Base-by-base conservation (phyloP, 441 rosid species). In the Gossypium trilobum region DNA sequence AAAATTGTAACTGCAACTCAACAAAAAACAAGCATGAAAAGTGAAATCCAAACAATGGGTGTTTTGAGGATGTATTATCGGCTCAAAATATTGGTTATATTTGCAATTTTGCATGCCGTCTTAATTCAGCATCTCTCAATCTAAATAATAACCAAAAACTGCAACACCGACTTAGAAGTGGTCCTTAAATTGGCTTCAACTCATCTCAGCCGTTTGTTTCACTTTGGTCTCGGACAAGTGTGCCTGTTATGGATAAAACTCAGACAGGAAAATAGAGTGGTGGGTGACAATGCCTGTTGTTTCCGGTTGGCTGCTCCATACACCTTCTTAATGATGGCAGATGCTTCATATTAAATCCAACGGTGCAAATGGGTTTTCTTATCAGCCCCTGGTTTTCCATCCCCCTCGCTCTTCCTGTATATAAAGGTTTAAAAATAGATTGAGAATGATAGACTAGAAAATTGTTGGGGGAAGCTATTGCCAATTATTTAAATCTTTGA, bases 381-480 rank as follows among this genome's bases (percentile, higher is more conserved):
- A 48, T 27, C 68, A 27, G 68, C 75, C 75, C 31, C 17, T 60
- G 75, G 60, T 72, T 59, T 60, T 23, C 13, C 29, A 7, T 1
- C 66, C 25, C 22, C 13, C 29, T 31, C 36, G 36, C 36, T 31
- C 36, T 31, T 31, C 36, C 8, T 5, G 1, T 31, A 5, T 31
- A 31, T 31, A 11, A 44, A 46, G 14, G 14, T 13, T 11, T 46
- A 46, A 11, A 46, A 11, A 13, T 46, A 46, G 51, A 46, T 46
- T 13, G 51, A 46, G 51, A 46, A 46, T 2, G 14, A 46, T 46
- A 4, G 51, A n/a, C 14, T 46, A 46, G 51, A 46, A 46, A 46
- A 13, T 46, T n/a, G 36, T 31, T 5, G 36, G 36, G 36, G 36
- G 8, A 31, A 31, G 36, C 36, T 31, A 31, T 31, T 31, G 36